These are phyloP conservation scores for Alternaria incomplexa DNA, from an alignment of 2,329 filamentous ascomycete genomes.

Conservation along the genomic window DNA sequence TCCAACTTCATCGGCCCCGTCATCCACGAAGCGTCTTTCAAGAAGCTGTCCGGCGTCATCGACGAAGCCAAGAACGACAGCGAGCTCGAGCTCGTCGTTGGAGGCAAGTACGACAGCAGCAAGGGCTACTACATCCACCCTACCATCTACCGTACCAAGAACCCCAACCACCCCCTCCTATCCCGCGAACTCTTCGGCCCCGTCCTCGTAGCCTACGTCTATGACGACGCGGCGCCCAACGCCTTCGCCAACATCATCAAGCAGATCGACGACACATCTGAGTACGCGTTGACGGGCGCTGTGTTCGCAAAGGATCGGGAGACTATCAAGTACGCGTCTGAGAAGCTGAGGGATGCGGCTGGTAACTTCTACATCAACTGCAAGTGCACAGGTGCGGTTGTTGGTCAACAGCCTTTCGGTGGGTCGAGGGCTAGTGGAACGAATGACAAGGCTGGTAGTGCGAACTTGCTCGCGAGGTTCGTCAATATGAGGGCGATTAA, in stretches of 20 bases:
- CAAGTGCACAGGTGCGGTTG: constrained; percentile 66
- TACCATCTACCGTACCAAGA: constrained; percentile 78
- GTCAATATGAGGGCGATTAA: constrained; percentile 64
- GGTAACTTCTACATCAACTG: constrained; percentile 89
- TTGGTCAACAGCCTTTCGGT: constrained; percentile 60
- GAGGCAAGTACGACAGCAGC: constrained; percentile 77
- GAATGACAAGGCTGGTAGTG: constrained; percentile 64
- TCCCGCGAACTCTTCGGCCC: constrained; percentile 84
- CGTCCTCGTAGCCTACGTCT: constrained; percentile 75
- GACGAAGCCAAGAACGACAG: constrained; percentile 78
- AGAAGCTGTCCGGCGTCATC: constrained; percentile 78
- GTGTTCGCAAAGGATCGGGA: constrained; percentile 75
- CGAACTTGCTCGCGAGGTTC: constrained; percentile 59
- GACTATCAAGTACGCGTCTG: constrained; percentile 71
- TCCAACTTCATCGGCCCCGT: constrained; percentile 86
- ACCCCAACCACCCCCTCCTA: constrained; percentile 76
- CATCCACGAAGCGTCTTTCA: constrained; percentile 81
- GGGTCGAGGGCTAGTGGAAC: constrained; percentile 63
- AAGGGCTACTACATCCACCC: constrained; percentile 85
- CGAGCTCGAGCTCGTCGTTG: constrained; percentile 74
- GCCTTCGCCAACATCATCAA: constrained; percentile 67
- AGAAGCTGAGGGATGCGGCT: constrained; percentile 72
- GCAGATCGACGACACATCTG: constrained; percentile 72
- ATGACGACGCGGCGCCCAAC: constrained; percentile 68
- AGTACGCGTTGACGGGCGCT: constrained; percentile 79